phyloP scores from a whole-genome alignment of 2,329 filamentous ascomycete species.

The Beauveria bassiana region DNA sequence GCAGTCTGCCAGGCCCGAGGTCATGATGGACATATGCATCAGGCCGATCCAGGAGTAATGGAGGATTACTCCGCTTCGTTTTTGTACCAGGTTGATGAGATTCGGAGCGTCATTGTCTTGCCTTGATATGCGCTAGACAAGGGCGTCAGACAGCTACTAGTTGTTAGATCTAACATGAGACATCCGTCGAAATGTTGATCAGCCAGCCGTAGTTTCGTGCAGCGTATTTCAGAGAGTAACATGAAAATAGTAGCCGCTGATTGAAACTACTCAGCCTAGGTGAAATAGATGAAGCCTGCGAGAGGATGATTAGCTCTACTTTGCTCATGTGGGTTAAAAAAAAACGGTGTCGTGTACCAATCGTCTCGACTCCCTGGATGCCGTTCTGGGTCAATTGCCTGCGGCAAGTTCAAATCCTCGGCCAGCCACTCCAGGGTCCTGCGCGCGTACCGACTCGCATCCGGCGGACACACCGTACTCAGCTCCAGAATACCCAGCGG shows the following conservation, averaged over 20 bases:
- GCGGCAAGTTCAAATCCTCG: constrained; percentile 17
- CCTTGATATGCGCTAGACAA: not conserved
- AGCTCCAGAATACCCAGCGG: constrained; percentile 17
- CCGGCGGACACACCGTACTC: constrained; percentile 7
- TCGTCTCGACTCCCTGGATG: constrained; percentile 11
- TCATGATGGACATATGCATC: not conserved
- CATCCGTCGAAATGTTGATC: not conserved
- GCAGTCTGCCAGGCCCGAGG: constrained; percentile 12
- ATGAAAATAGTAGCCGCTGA: not conserved
- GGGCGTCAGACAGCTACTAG: too few species aligned
- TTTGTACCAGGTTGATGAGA: not conserved
- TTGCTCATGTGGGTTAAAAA: not conserved
- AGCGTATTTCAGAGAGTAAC: not conserved
- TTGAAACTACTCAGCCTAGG: not conserved
- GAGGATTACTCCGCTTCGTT: not conserved
- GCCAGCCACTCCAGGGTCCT: constrained; percentile 16
- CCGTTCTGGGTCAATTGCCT: constrained; percentile 11
- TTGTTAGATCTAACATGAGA: not conserved
- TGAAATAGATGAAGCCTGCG: constrained; percentile 12
- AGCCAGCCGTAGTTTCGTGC: too few species aligned
- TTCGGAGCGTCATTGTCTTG: not conserved
- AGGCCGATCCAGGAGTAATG: not conserved
- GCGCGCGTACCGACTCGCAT: constrained; percentile 12
- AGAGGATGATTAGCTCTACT: not conserved
- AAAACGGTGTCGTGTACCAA: not conserved